phyloP scores from a whole-genome alignment of 129 eudicot genomes.

The Ambrosia artemisiifolia region DNA sequence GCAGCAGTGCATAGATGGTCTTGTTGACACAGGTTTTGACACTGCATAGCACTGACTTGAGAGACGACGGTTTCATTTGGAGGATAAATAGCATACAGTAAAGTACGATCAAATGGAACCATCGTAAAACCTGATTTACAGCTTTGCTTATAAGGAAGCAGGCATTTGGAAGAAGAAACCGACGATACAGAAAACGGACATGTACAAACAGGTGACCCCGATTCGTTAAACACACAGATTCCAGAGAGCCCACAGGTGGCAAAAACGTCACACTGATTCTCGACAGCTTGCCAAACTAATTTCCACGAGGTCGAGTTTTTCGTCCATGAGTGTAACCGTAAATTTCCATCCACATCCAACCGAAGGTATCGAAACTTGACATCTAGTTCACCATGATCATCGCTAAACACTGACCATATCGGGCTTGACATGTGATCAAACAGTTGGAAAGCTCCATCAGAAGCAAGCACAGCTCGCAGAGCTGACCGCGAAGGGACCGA shows the following conservation, averaged over 20 bases:
- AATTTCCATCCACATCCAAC: slow-evolving; percentile 64
- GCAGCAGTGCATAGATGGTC: slow-evolving; percentile 61
- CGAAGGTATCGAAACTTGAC: slow-evolving; percentile 56
- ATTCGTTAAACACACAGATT: slow-evolving; percentile 41
- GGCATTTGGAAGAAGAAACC: slow-evolving; percentile 39
- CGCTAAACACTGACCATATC: slow-evolving; percentile 54
- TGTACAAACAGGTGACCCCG: slow-evolving; percentile 46
- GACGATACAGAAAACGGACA: slow-evolving; percentile 45
- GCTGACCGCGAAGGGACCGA: slow-evolving; percentile 11
- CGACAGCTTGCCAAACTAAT: slow-evolving; percentile 62
- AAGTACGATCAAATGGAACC: slow-evolving; percentile 46
- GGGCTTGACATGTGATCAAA: slow-evolving; percentile 40
- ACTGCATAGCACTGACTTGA: slow-evolving; percentile 37
- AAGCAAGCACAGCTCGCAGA: slow-evolving; percentile 39
- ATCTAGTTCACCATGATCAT: slow-evolving; percentile 55
- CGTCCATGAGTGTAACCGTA: slow-evolving; percentile 57
- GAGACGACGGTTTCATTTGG: slow-evolving; percentile 47
- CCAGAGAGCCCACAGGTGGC: slow-evolving; percentile 62
- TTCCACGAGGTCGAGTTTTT: slow-evolving; percentile 50
- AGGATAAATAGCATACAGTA: slow-evolving; percentile 55
- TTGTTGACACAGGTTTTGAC: slow-evolving; percentile 47
- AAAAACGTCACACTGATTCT: slow-evolving; percentile 61
- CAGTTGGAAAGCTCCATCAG: slow-evolving; percentile 53
- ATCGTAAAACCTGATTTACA: slow-evolving; percentile 55
- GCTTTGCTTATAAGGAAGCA: slow-evolving; percentile 47